A percentile compares a stretch with the other conserved stretches of the same genome.
These are phyloP conservation scores for Malassezia slooffiae DNA, from an alignment of 1,284 basidiomycete species.

Conservation along the genomic window DNA sequence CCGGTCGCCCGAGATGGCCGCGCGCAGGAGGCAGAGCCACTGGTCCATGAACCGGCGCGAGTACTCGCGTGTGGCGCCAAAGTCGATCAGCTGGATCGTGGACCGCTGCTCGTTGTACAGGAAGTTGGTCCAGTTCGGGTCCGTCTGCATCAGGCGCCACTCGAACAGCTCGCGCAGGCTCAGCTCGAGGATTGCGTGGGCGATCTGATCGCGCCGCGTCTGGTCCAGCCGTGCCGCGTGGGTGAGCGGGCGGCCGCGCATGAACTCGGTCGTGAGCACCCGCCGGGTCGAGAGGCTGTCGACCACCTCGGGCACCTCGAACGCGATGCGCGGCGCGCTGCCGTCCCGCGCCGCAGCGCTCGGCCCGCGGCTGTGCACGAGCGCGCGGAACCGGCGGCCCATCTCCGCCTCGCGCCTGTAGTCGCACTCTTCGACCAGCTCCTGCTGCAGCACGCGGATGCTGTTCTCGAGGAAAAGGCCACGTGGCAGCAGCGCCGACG, in stretches of 20 bases:
- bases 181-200: constrained; percentile 66
- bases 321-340: constrained; percentile 53
- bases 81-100: constrained; percentile 79
- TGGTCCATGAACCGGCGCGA: constrained; percentile 73
- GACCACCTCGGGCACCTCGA: constrained; percentile 71
- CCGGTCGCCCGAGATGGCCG: constrained; percentile 63
- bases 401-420: constrained; percentile 77
- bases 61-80: constrained; percentile 85
- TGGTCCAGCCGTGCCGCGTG: constrained; percentile 57
- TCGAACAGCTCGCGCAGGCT: constrained; percentile 82
- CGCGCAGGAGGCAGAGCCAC: constrained; percentile 70
- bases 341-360: neutral
- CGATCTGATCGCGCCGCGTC: constrained; percentile 72
- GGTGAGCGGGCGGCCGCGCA: constrained; percentile 68
- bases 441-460: constrained; percentile 73
- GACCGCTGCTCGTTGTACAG: constrained; percentile 59
- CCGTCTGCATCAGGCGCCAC: constrained; percentile 91
- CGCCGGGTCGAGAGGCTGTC: constrained; percentile 65
- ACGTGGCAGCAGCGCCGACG: constrained; percentile 67
- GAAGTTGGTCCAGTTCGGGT: constrained; percentile 98
- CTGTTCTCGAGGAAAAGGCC: constrained; percentile 70
- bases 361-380: constrained; percentile 9
- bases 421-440: constrained; percentile 89
- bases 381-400: constrained; percentile 55
- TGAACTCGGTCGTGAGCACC: constrained; percentile 81